These are phyloP conservation scores for Dactylellina drechsleri DNA, from an alignment of 2,329 filamentous ascomycete species.

Conservation along the genomic window DNA sequence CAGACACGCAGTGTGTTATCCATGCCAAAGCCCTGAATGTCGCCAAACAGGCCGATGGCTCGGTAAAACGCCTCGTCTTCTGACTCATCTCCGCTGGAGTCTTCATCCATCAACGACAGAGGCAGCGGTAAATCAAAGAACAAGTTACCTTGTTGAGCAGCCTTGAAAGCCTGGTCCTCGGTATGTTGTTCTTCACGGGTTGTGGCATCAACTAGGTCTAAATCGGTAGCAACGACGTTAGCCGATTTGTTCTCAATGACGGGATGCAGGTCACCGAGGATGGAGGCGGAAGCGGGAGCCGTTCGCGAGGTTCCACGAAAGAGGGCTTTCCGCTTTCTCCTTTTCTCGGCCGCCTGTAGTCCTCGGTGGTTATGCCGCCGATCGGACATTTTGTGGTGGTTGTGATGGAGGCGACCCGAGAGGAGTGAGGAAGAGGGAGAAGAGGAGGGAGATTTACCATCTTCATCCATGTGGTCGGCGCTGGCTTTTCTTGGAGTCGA, in stretches of 20 bases:
- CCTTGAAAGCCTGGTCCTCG: conserved; percentile 54
- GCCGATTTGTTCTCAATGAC: conserved; percentile 48
- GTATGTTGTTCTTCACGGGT: conserved; percentile 55
- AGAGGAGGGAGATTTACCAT: conserved; percentile 54
- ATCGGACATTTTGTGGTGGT: conserved; percentile 31
- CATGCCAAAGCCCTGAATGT: conserved; percentile 53
- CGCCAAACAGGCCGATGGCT: conserved; percentile 54
- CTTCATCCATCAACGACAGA: conserved; percentile 55
- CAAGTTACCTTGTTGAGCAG: conserved; percentile 55
- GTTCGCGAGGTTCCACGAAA: conserved; percentile 34
- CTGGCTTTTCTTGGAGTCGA: conserved; percentile 40
- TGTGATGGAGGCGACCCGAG: no score
- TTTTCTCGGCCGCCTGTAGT: conserved; percentile 27
- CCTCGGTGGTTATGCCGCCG: conserved; percentile 16
- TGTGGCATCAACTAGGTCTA: conserved; percentile 52
- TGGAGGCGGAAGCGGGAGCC: conserved; percentile 22
- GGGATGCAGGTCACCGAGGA: conserved; percentile 32
- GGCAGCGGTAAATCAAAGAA: conserved; percentile 56
- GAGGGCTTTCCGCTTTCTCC: conserved; percentile 33
- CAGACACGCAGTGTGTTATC: conserved; percentile 48
- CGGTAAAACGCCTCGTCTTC: conserved; percentile 55
- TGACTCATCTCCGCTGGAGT: conserved; percentile 54
- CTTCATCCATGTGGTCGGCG: conserved; percentile 54
- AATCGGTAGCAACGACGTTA: conserved; percentile 53
- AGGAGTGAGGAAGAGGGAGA: conserved; percentile 12